Evolutionary conservation across 1,139 yeast species (phyloP), one percentile per base, ranked within the genome.

Genomic region (Yamadazyma kanchanaburiensis): DNA sequence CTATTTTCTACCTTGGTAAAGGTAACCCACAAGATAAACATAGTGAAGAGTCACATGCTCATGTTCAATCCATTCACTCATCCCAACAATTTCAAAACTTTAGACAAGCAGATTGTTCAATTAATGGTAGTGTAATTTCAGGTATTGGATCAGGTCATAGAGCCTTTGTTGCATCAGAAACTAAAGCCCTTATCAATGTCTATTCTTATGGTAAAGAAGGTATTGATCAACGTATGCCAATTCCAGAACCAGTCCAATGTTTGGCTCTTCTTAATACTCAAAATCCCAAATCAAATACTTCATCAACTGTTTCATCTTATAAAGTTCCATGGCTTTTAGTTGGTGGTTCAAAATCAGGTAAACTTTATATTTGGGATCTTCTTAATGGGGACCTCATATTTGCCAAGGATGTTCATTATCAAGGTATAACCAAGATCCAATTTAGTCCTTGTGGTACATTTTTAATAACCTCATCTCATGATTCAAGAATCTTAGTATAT

Each of bases 351-450:
- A 53, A 65, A 36, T 51, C 80, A 11, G 98, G 97, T 10, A 74
- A 80, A 46, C 45, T 91, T 14, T 84, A 83, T 49, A 55, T 89
- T 4, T 91, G 98, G 97, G 96, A 86, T 45, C 49, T 87, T 31
- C 55, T 70, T n/a, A 80, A 94, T 4, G 96, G 98, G 1, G 62
- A 77, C 27, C 63, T 91, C 35, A 48, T 89, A 21, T 69, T 76
- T 38, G 91, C 79, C 7, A 77, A 77, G 46, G 91, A 86, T 30
- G 82, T 87, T 1, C 98, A 91, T 59, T 91, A 87, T 55, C 96
- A 89, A 55, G 69, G 72, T 5, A 70, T 88, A 10, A 71, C 81
- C 0, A 67, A 66, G 20, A 53, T 89, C 16, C 66, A 64, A 38
- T 76, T 84, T 43, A 64, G 85, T 2, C 42, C 58, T 12, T 83